Evolutionary conservation across 441 rosid species (phyloP).

Genomic region (Croton setiger): DNA sequence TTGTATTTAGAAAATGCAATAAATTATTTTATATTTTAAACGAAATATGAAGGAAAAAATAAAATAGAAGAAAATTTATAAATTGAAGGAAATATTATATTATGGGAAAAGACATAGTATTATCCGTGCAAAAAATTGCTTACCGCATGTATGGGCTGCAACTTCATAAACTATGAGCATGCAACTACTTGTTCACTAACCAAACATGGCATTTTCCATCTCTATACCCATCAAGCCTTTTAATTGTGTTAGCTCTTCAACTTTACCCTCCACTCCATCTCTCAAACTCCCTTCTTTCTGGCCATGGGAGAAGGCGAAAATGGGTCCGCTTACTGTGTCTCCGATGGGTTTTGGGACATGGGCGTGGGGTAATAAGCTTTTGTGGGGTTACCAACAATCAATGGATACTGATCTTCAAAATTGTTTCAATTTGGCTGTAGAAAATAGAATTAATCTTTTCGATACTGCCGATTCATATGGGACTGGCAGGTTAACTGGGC

Average conservation of each 20-base stretch:
- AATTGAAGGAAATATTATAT: too few relatives aligned
- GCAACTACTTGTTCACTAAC: too few relatives aligned
- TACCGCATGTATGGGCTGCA: too few relatives aligned
- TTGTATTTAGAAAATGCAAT: too few relatives aligned
- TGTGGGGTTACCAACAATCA: slow-evolving; percentile 82
- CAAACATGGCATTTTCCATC: slow-evolving; percentile 27
- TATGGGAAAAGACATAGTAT: too few relatives aligned
- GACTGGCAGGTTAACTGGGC: slow-evolving; percentile 79
- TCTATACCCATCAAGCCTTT: slow-evolving; percentile 25
- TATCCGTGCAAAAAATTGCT: too few relatives aligned
- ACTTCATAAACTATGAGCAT: too few relatives aligned
- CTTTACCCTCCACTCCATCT: slow-evolving; percentile 30
- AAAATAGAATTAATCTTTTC: slow-evolving; percentile 75
- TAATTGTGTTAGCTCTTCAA: slow-evolving; percentile 30
- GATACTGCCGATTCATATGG: slow-evolving; percentile 98
- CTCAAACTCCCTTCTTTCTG: slow-evolving; percentile 71
- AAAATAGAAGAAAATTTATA: too few relatives aligned
- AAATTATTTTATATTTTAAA: too few relatives aligned
- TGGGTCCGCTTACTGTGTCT: slow-evolving; percentile 80
- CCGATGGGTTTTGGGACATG: slow-evolving; percentile 98
- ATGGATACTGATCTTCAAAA: slow-evolving; percentile 81
- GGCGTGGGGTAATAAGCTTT: slow-evolving; percentile 98
- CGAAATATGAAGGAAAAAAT: too few relatives aligned
- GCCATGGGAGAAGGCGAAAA: slow-evolving; percentile 90
- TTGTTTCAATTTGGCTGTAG: slow-evolving; percentile 65